Evolutionary conservation across 139 green algal genomes (phyloP).

Genomic region (Nannochloris sp.): DNA sequence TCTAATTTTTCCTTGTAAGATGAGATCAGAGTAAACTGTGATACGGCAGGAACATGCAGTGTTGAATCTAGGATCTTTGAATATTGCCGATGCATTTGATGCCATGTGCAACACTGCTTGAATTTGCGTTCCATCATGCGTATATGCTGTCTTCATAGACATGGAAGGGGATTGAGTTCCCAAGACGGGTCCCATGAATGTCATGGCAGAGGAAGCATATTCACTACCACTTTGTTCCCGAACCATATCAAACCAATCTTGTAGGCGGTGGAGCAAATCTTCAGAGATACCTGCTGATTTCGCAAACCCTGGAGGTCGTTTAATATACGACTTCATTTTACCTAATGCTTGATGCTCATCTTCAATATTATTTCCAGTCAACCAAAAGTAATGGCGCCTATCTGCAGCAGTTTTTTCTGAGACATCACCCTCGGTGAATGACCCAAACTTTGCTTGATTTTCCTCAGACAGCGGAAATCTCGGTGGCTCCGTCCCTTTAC

Average conservation of each 20-base stretch:
- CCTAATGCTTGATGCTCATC: constrained; percentile 13
- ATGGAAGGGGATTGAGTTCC: too few species aligned
- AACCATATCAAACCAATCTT: constrained; percentile 10
- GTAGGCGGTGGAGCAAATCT: constrained; percentile 15
- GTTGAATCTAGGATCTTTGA: constrained; percentile 24
- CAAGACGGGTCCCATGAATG: too few species aligned
- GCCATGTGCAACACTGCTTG: too few species aligned
- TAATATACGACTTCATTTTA: constrained; percentile 23
- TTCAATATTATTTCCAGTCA: constrained; percentile 11
- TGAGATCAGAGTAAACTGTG: constrained; percentile 10
- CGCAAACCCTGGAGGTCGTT: constrained; percentile 21
- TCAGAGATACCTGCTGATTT: constrained; percentile 22
- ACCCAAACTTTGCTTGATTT: background rate
- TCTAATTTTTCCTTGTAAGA: constrained; percentile 3
- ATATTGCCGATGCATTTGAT: constrained; percentile 7
- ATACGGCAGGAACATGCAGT: constrained; percentile 20
- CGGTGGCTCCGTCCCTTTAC: constrained; percentile 12
- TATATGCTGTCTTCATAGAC: too few species aligned
- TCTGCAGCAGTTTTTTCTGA: background rate
- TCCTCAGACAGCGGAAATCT: background rate
- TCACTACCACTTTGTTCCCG: too few species aligned
- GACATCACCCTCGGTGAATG: too few species aligned
- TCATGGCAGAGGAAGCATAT: too few species aligned
- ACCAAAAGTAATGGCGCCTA: constrained; percentile 27
- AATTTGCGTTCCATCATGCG: too few species aligned